phyloP scores from a whole-genome alignment of 305 asterid genomes.

The Fraxinus nigra region DNA sequence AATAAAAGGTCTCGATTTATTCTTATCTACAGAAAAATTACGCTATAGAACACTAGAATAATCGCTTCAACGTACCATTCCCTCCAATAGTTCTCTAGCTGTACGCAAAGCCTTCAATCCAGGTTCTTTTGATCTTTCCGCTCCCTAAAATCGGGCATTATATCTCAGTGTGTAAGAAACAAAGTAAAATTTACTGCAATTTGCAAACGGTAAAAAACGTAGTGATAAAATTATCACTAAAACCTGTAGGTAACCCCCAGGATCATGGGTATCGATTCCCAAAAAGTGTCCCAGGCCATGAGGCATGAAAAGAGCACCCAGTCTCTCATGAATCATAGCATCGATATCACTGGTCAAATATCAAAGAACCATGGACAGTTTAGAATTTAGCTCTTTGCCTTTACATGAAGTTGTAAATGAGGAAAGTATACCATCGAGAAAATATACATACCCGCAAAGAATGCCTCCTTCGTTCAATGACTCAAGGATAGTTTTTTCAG shows the following conservation, averaged over 20 bases:
- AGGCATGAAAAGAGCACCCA: constrained; percentile 92
- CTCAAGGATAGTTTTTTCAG: constrained; percentile 67
- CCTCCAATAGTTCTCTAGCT: constrained; percentile 77
- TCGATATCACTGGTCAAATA: constrained; percentile 60
- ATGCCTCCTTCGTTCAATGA: constrained; percentile 71
- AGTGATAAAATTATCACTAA: background rate
- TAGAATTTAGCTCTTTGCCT: constrained; percentile 14
- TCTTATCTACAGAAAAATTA: constrained; percentile 12
- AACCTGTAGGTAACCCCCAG: constrained; percentile 92
- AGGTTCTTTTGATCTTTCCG: constrained; percentile 73
- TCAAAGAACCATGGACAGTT: constrained; percentile 18
- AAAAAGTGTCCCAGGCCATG: constrained; percentile 97
- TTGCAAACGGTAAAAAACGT: constrained; percentile 2
- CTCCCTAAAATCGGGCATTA: constrained; percentile 51
- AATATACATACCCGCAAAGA: constrained; percentile 60
- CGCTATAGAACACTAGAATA: background rate
- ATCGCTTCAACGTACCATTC: constrained; percentile 62
- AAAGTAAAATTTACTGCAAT: constrained; percentile 12
- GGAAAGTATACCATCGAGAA: constrained; percentile 15
- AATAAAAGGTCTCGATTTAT: background rate
- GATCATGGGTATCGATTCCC: constrained; percentile 96
- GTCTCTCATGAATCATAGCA: constrained; percentile 65
- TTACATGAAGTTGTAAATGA: background rate
- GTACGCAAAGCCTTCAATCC: constrained; percentile 84
- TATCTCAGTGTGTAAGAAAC: constrained; percentile 6